These are phyloP conservation scores for Retiboletus flavoniger DNA, from an alignment of 1,284 basidiomycete species.

Conservation along the genomic window DNA sequence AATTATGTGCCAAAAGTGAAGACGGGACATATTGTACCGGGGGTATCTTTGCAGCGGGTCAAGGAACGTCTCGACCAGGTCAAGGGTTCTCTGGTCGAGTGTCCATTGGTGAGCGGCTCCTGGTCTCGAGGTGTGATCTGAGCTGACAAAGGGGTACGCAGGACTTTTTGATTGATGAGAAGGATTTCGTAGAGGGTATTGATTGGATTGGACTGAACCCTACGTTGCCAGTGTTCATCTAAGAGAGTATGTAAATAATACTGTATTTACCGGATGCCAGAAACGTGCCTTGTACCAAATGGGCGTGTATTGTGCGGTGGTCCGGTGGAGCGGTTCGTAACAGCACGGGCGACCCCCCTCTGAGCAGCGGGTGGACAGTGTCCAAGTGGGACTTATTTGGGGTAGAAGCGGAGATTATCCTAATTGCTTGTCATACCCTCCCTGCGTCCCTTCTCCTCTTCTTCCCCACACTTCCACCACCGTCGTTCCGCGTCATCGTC, in stretches of 20 bases:
- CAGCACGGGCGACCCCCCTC: neutral
- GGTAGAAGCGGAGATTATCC: neutral
- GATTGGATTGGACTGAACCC: conserved; percentile 77
- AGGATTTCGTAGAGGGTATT: conserved; percentile 64
- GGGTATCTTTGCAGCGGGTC: conserved; percentile 60
- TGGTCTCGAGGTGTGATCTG: conserved; percentile 3
- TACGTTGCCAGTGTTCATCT: conserved; percentile 75
- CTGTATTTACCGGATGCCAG: conserved; percentile 4
- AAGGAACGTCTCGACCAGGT: conserved; percentile 75
- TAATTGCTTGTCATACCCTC: neutral
- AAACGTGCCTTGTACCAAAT: neutral
- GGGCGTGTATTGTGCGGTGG: neutral
- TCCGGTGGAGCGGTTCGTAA: neutral
- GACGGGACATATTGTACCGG: conserved; percentile 79
- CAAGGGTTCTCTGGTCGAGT: conserved; percentile 72
- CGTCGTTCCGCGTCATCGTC: conserved; percentile 13
- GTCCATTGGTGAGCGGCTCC: conserved; percentile 57
- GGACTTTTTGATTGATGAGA: conserved; percentile 82
- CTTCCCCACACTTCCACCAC: neutral
- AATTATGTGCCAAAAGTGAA: conserved; percentile 73
- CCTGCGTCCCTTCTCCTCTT: neutral
- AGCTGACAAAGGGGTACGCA: conserved; percentile 30
- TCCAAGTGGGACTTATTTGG: neutral
- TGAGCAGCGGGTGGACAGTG: too few relatives aligned
- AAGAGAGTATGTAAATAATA: conserved; percentile 11